Evolutionary conservation across 129 eudicot genomes (phyloP), one percentile per base, ranked within the genome.

Genomic region (Lactuca saligna): DNA sequence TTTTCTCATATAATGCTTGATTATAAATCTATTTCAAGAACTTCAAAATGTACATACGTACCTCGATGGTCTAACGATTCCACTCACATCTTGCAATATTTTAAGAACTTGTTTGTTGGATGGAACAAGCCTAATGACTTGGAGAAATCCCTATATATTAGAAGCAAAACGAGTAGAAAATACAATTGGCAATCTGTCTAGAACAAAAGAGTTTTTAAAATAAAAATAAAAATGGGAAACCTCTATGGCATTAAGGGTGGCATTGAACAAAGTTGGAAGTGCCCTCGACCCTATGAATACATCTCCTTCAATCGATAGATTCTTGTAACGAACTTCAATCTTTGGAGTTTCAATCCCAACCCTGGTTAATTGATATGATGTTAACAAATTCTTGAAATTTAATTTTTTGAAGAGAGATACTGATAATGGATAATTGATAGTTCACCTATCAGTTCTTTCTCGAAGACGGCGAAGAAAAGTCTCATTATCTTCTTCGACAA

Each of bases 31-130:
- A 55, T 35, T 4, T 57, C 54, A 55, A 63, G 16, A 66, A 3
- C 51, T 56, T 75, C 13, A 70, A 15, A 70, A 72, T 73, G 31
- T 80, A 88, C 96, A 15, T 67, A 72, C 73, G 31, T 80, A 88
- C 96, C 98, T 86, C 3, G 96, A 89, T 8, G 98, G 91, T 68
- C 60, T 88, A 54, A 89, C 82, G 33, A 80, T 81, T 71, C 96
- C 98, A 14, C 82, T 86, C 33, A 86, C 82, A 75, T 92, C 85
- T 31, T 77, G 82, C 76, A 92, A 88, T 76, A 92, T 86, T 35
- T 82, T 82, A 55, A 81, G 77, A 34, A 61, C 63, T 80, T 63
- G 78, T 79, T 89, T 92, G 81, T 84, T 86, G 63, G 95, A 86
- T 61, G 95, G 88, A 60, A 83, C 39, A 73, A 91, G 70, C 80